Evolutionary conservation across 2,329 filamentous ascomycete genomes (phyloP), one percentile per base, ranked within the genome.

Genomic region (Colletotrichum chlorophyti): DNA sequence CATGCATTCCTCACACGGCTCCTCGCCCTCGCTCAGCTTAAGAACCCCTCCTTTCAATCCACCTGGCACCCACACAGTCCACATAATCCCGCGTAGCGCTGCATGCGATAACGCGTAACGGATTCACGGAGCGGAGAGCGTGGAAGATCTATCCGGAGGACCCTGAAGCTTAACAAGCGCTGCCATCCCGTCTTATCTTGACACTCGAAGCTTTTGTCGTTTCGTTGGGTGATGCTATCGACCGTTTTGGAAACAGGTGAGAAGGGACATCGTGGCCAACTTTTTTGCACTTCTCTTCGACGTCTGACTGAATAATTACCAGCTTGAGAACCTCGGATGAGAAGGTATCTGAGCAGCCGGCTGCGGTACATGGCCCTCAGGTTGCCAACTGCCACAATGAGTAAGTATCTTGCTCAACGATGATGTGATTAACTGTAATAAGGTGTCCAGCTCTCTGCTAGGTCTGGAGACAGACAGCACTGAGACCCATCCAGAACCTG

Each of bases 171-270:
- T 50, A 32, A 40, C 51, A 55, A 40, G 57, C 43, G 57, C 57
- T 60, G 57, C 57, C 57, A 60, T 60, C 57, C 57, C 57, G 51
- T 60, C 57, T 60, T 60, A 49, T 60, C 51, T 60, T 45, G 57
- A 55, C 51, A 55, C 26, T 45, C 43, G 38, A 60, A 46, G 51
- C 51, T 57, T 50, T 50, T 38, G 32, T 37, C 32, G 57, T 50
- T 60, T 55, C 29, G 51, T 24, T 37, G 38, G 24, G 15, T 17
- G 49, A 29, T 46, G 14, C 43, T 34, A 12, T 42, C 31, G 32
- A 23, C 45, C 43, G 27, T 15, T 55, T n/a, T n/a, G n/a, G n/a
- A n/a, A n/a, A n/a, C 43, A 35, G 15, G 15, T 19, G n/a, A 12
- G 9, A 15, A 34, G 21, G 34, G 12, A 32, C 38, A n/a, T n/a